These are phyloP conservation scores for Chalciporus piperatoides DNA, from an alignment of 1,284 basidiomycete genomes.

Conservation along the genomic window DNA sequence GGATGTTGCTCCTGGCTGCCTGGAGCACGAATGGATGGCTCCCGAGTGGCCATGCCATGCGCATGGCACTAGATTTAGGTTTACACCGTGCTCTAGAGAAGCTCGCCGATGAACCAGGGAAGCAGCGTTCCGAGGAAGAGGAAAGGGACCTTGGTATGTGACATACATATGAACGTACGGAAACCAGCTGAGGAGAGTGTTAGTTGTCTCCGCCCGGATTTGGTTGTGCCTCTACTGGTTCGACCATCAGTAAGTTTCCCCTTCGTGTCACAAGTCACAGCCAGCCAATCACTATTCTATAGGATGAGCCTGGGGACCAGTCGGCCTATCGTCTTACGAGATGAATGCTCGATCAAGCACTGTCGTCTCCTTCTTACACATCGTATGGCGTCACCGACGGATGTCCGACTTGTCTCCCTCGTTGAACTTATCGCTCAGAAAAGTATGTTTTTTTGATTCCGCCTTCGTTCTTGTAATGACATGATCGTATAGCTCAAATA, in stretches of 20 bases:
- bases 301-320: constrained; percentile 91
- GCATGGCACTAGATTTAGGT: constrained; percentile 92
- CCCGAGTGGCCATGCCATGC: constrained; percentile 87
- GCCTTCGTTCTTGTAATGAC: constrained; percentile 19
- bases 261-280: constrained; percentile 5
- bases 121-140: constrained; percentile 73
- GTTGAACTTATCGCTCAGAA: constrained; percentile 91
- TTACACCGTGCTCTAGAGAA: constrained; percentile 88
- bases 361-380: constrained; percentile 79
- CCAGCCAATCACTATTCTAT: constrained; percentile 20
- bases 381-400: constrained; percentile 83
- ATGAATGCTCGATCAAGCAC: constrained; percentile 82
- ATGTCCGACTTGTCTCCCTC: constrained; percentile 81
- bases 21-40: constrained; percentile 96
- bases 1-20: constrained; percentile 86
- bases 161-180: constrained; percentile 1
- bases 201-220: constrained; percentile 87
- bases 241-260: constrained; percentile 72
- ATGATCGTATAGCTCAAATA: constrained; percentile 64
- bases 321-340: constrained; percentile 82
- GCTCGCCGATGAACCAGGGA: constrained; percentile 70
- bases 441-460: constrained; percentile 43
- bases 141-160: constrained; percentile 77
- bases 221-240: constrained; percentile 95
- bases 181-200: constrained; percentile 12